Percentiles rank a stretch among this genome's conserved stretches.
These are phyloP conservation scores for Neurospora sublineolata DNA, from an alignment of 495 filamentous ascomycete genomes.

Conservation along the genomic window DNA sequence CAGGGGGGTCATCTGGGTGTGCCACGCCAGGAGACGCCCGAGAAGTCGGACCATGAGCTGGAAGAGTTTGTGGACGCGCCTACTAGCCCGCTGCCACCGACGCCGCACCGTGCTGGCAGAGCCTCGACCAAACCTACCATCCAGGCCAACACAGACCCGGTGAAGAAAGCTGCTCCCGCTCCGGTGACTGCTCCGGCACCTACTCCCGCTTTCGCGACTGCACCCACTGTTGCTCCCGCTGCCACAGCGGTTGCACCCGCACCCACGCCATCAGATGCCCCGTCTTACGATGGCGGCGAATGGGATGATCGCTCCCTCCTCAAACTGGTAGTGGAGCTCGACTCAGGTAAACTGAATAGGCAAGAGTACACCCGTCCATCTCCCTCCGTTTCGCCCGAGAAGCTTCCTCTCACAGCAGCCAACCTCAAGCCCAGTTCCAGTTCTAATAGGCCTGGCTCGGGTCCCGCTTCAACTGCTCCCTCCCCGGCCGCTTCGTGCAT, in stretches of 20 bases:
- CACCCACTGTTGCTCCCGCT: not conserved
- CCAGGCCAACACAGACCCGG: not conserved
- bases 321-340: slow-evolving; percentile 34
- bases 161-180: not conserved
- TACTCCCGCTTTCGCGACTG: not conserved
- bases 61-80: slow-evolving; percentile 33
- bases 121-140: not conserved
- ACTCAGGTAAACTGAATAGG: slow-evolving; percentile 21
- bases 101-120: slow-evolving; percentile 7
- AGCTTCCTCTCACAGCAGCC: not conserved
- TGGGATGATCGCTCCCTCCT: slow-evolving; percentile 35
- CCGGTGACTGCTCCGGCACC: not conserved
- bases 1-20: not conserved
- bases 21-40: slow-evolving; percentile 15
- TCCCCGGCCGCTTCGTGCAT: not conserved
- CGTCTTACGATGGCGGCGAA: slow-evolving; percentile 32
- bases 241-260: not conserved
- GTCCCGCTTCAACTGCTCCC: not conserved
- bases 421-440: not conserved
- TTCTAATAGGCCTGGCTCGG: not conserved
- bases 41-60: slow-evolving; percentile 25
- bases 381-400: slow-evolving; percentile 13
- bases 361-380: slow-evolving; percentile 4
- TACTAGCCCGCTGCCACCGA: slow-evolving; percentile 23
- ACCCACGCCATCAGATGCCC: slow-evolving; percentile 3